A percentile compares a stretch with the other conserved stretches of the same genome.
These are phyloP conservation scores for Zygnema cylindricum DNA, from an alignment of 139 green algal genomes.

Conservation along the genomic window DNA sequence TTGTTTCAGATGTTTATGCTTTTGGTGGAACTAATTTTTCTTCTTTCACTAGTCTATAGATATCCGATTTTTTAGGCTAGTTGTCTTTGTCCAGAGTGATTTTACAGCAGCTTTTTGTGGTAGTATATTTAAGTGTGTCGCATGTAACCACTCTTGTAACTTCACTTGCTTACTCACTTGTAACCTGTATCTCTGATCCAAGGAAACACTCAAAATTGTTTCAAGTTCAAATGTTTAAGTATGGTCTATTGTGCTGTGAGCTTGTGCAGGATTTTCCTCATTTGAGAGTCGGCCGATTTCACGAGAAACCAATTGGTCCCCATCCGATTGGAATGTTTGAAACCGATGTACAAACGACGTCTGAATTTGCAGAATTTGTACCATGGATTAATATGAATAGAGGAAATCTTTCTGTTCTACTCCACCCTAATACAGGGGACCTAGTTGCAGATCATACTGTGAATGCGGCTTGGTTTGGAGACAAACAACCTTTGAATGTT, in stretches of 20 bases:
- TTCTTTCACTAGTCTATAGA: no score
- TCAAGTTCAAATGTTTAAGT: no score
- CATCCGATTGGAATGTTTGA: constrained; percentile 35
- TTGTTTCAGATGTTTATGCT: no score
- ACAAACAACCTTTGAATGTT: constrained; percentile 16
- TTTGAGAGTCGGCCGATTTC: neutral
- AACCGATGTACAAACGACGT: neutral
- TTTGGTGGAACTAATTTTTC: no score
- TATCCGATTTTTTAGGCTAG: no score
- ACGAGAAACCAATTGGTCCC: constrained; percentile 34
- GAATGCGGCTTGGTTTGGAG: constrained; percentile 18
- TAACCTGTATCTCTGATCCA: no score
- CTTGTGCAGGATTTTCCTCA: constrained; percentile 12
- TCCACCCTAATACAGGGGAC: constrained; percentile 18
- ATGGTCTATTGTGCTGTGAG: no score
- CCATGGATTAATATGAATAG: constrained; percentile 4
- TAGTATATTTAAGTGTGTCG: neutral
- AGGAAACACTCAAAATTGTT: no score
- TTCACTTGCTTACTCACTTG: no score
- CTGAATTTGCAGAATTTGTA: constrained; percentile 21
- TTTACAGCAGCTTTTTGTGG: neutral
- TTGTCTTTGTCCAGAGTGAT: no score
- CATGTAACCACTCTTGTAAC: neutral
- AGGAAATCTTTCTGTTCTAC: constrained; percentile 1
- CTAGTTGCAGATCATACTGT: constrained; percentile 19